Base-by-base conservation (phyloP, 202 grass and related monocot species). In the Cymbopogon flexuosus region DNA sequence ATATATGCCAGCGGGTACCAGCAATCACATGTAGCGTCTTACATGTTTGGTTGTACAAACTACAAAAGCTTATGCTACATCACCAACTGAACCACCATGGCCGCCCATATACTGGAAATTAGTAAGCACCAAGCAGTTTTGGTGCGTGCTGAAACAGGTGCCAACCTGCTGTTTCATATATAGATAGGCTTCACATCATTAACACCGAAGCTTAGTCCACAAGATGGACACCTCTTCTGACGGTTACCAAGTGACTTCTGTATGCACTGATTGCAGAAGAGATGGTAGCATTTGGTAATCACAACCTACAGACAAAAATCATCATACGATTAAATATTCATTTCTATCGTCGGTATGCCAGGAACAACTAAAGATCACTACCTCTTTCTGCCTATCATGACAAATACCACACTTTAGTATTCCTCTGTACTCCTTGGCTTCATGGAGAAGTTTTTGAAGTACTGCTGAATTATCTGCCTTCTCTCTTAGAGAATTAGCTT, bases 161-260 rank as follows among this genome's bases (percentile, higher is more conserved):
- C 45, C 39, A 41, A 41, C 39, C 3, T 43, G 35, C 47, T 42
- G 78, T 63, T 69, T 91, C 77, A 97, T 81, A 97, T 97, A 64
- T 97, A 97, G 84, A 97, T 93, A 58, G 93, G 88, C 73, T 97
- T 97, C 73, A 97, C 93, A 79, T 97, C 93, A 72, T 89, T 93
- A 41, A 83, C 79, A 40, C 88, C 81, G 1, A 97, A 41, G 39
- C 39, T 41, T 41, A 41, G 39, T 10, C 39, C 39, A 41, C 39
- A 41, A 39, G 87, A 83, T 30, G 93, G 93, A 30, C 93, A 97
- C 47, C 88, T 87, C 33, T 91, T 87, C 71, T 93, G 93, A 57
- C 90, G 88, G 58, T 61, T 93, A 68, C 86, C 82, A 40, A 93
- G 66, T 22, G 90, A 85, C 60, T 87, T 97, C 36, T 86, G 88